Conservation (phyloP, 345 rosid genomes). For the Erodium maritimum region DNA sequence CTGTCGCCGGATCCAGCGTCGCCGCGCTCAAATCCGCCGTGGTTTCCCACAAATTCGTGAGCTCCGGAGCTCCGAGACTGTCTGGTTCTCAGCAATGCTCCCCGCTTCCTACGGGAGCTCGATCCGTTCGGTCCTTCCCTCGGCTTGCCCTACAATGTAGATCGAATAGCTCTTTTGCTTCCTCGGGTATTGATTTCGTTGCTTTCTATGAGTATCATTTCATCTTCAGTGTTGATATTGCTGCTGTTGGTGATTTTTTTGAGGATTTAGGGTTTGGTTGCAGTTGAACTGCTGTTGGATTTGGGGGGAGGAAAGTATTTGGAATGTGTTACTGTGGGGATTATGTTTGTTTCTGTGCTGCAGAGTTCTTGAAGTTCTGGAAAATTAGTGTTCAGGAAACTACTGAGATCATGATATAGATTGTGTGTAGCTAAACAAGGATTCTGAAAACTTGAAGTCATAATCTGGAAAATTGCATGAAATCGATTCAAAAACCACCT, state of each 20-base stretch:
- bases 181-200: conserved; percentile 35
- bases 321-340: background rate
- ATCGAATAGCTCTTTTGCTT: conserved; percentile 29
- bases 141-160: conserved; percentile 28
- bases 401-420: background rate
- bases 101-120: conserved; percentile 20
- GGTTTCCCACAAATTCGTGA: conserved; percentile 12
- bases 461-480: no score
- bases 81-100: conserved; percentile 36
- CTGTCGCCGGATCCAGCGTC: conserved; percentile 38
- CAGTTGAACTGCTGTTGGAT: background rate
- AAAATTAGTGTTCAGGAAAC: background rate
- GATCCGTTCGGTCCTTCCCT: conserved; percentile 22
- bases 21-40: conserved; percentile 36
- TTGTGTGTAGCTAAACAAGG: background rate
- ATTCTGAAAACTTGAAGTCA: no score
- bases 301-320: background rate
- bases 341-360: background rate
- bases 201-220: conserved; percentile 12
- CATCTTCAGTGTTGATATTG: conserved; percentile 1
- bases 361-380: background rate
- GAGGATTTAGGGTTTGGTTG: background rate
- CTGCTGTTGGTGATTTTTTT: background rate
- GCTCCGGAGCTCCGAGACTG: conserved; percentile 21
- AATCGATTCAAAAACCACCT: no score